Base-by-base conservation (phyloP, 371 early-diverging fungal species). In the Lichtheimia ramosa region DNA sequence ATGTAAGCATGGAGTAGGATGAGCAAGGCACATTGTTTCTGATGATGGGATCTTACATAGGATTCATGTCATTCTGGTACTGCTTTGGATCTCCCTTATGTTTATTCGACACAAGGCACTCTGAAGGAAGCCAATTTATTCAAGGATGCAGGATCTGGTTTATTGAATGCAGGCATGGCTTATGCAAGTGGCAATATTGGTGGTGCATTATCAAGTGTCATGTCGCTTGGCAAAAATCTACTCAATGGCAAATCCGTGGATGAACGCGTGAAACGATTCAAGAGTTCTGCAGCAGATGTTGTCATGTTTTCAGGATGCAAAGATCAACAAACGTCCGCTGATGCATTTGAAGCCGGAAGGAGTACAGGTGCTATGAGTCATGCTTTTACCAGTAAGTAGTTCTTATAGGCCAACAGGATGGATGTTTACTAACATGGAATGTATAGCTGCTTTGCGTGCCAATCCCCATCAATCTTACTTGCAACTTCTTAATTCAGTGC, bases 281-380 rank as follows among this genome's bases (percentile, higher is more conserved):
- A 88, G 70, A 80, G 83, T 40, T 85, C 80, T 8, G 66, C 81
- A 52, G 91, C 91, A 20, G 92, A 93, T 69, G 91, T 93, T 1
- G 83, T 92, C 56, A 89, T 91, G 91, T 92, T 95, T 59, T 87
- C 89, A 28, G 96, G 93, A 3, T 94, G 95, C 74, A 92, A 92
- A 68, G 97, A 97, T 62, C 75, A 77, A 54, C 96, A 96, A 71
- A 95, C 96, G 0, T 89, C 89, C 3, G 95, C 96, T 0, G 96
- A 97, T 73, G 81, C 94, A 16, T 64, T 69, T n/a, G 82, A 80
- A 60, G 75, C 77, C 40, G 83, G 82, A 3, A 68, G 74, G 21
- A 84, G 83, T 58, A 90, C 91, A 0, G 92, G 97, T 28, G 97
- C 97, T 16, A 91, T 96, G 92, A 87, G 88, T 8, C 87, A 85